phyloP scores from a whole-genome alignment of 2,329 filamentous ascomycete genomes.

The Chalara sp. region DNA sequence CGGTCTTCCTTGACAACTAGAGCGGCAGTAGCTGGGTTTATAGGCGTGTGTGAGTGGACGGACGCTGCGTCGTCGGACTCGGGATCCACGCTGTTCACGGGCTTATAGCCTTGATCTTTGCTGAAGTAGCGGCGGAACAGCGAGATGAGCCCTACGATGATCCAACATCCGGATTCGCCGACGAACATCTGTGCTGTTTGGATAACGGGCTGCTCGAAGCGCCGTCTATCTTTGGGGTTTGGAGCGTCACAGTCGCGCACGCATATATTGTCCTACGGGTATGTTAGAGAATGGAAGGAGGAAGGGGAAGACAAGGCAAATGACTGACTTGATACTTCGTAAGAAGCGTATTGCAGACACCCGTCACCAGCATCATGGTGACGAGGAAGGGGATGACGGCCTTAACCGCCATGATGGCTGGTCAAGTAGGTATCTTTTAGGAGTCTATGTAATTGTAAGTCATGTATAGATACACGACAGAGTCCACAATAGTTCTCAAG shows the following conservation, averaged over 20 bases:
- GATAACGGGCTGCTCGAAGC: constrained; percentile 91
- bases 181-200: constrained; percentile 98
- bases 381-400: constrained; percentile 77
- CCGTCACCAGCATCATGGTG: constrained; percentile 92
- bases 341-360: constrained; percentile 92
- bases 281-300: constrained; percentile 9
- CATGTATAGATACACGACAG: neutral
- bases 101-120: constrained; percentile 51
- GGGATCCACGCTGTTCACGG: constrained; percentile 45
- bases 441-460: neutral
- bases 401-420: constrained; percentile 56
- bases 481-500: too few species aligned
- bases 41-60: constrained; percentile 36
- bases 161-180: constrained; percentile 92
- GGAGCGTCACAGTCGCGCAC: constrained; percentile 77
- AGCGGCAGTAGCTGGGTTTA: constrained; percentile 45
- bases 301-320: neutral
- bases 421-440: neutral
- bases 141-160: constrained; percentile 68
- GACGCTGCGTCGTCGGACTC: constrained; percentile 33
- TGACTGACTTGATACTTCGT: constrained; percentile 86
- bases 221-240: constrained; percentile 56
- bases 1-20: constrained; percentile 48
- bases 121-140: constrained; percentile 54
- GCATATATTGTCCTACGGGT: constrained; percentile 82